A percentile compares a stretch with the other conserved stretches of the same genome.
Evolutionary conservation across 352 stramenopile genomes (phyloP).

Genomic region (Phytophthora europaea): DNA sequence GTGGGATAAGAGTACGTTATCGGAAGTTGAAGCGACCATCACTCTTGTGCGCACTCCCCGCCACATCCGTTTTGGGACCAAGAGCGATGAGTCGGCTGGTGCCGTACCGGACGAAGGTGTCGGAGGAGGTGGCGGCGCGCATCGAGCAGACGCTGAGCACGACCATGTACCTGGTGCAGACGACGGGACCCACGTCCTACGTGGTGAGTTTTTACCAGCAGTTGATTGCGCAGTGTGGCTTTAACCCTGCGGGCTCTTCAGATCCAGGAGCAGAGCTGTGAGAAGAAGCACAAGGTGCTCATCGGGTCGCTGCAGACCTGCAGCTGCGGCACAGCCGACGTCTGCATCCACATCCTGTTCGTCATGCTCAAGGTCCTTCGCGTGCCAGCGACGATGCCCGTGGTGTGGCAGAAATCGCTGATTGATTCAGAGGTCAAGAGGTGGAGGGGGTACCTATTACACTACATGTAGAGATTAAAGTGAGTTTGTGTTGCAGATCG

Average conservation of each 20-base stretch:
- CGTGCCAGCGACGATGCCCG: constrained; percentile 67
- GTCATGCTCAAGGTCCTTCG: constrained; percentile 90
- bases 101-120: constrained; percentile 70
- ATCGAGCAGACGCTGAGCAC: constrained; percentile 73
- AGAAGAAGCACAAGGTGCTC: constrained; percentile 84
- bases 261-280: constrained; percentile 80
- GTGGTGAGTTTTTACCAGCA: constrained; percentile 47
- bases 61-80: constrained; percentile 8
- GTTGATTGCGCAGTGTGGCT: not conserved
- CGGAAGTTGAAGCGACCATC: constrained; percentile 45
- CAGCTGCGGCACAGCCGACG: constrained; percentile 74
- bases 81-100: constrained; percentile 67
- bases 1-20: no score
- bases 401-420: constrained; percentile 89
- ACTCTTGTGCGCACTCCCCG: constrained; percentile 21
- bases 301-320: constrained; percentile 79
- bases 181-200: constrained; percentile 79
- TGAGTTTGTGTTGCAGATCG: constrained; percentile 46
- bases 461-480: not conserved
- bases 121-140: constrained; percentile 53
- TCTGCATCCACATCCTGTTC: constrained; percentile 90
- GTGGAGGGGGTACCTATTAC: not conserved
- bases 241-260: constrained; percentile 12
- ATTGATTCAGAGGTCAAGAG: constrained; percentile 82
- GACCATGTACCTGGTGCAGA: constrained; percentile 89